Evolutionary conservation across 768 basidiomycete species (phyloP).

Genomic region (Harrya chromipes): DNA sequence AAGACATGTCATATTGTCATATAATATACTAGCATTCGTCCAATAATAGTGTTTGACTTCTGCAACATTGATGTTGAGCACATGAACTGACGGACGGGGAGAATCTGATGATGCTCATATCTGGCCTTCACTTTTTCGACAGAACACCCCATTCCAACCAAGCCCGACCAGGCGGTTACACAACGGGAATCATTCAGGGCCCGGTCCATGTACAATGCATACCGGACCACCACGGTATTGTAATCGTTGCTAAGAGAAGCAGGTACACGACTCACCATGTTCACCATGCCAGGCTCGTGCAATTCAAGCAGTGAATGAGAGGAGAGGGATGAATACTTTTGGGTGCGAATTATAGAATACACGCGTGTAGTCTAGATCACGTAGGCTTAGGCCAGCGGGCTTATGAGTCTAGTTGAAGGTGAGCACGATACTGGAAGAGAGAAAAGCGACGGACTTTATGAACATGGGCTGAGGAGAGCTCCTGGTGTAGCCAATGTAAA

Average conservation of each 20-base stretch:
- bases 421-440: background rate
- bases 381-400: slow-evolving; percentile 74
- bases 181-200: slow-evolving; percentile 32
- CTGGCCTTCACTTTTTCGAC: slow-evolving; percentile 84
- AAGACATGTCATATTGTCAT: background rate
- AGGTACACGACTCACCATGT: slow-evolving; percentile 28
- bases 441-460: slow-evolving; percentile 76
- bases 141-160: slow-evolving; percentile 49
- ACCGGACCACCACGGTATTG: slow-evolving; percentile 63
- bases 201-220: slow-evolving; percentile 1
- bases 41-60: slow-evolving; percentile 5
- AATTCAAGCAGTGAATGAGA: background rate
- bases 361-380: slow-evolving; percentile 17
- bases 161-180: slow-evolving; percentile 42
- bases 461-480: slow-evolving; percentile 93
- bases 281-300: background rate
- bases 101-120: slow-evolving; percentile 55
- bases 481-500: slow-evolving; percentile 90
- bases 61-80: slow-evolving; percentile 2
- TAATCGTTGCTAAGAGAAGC: slow-evolving; percentile 42
- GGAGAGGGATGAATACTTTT: slow-evolving; percentile 13
- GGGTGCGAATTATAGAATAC: slow-evolving; percentile 27
- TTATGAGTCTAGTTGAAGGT: slow-evolving; percentile 67
- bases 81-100: too few species aligned
- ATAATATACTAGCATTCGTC: slow-evolving; percentile 3